Evolutionary conservation across 345 rosid species (phyloP).

Genomic region (Durio zibethinus): DNA sequence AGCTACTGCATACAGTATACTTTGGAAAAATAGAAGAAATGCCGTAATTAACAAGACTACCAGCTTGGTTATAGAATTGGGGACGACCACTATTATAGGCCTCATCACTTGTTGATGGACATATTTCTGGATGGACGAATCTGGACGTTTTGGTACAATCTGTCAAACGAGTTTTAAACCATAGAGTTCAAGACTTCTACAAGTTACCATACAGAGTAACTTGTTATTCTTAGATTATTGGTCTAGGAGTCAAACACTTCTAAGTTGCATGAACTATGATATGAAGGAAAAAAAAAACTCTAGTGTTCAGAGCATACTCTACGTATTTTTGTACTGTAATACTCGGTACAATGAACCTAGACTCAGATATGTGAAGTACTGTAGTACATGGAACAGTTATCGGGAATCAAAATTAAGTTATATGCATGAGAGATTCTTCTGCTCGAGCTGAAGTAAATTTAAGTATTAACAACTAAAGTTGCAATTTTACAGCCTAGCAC

Average conservation of each 20-base stretch:
- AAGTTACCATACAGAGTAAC: background rate
- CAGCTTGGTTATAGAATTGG: background rate
- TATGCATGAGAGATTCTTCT: background rate
- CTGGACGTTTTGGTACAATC: background rate
- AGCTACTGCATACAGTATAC: background rate
- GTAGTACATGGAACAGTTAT: background rate
- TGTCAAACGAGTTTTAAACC: background rate
- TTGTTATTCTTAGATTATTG: too few species aligned
- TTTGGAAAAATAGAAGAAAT: background rate
- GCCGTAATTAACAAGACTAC: too few species aligned
- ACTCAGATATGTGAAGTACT: background rate
- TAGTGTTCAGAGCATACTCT: background rate
- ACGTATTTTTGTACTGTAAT: background rate
- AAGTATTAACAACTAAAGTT: background rate
- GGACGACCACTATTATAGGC: background rate
- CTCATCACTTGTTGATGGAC: background rate
- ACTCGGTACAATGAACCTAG: background rate
- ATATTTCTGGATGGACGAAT: background rate
- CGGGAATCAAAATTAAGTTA: background rate
- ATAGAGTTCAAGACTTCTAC: background rate
- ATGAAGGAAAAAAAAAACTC: too few species aligned
- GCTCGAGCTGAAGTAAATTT: background rate
- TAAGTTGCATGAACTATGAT: background rate
- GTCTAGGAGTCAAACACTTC: too few species aligned
- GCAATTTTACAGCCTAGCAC: constrained; percentile 25